Evolutionary conservation across 306 rosid genomes (phyloP), one percentile per base, ranked within the genome.

Genomic region (Acmispon strigosus): DNA sequence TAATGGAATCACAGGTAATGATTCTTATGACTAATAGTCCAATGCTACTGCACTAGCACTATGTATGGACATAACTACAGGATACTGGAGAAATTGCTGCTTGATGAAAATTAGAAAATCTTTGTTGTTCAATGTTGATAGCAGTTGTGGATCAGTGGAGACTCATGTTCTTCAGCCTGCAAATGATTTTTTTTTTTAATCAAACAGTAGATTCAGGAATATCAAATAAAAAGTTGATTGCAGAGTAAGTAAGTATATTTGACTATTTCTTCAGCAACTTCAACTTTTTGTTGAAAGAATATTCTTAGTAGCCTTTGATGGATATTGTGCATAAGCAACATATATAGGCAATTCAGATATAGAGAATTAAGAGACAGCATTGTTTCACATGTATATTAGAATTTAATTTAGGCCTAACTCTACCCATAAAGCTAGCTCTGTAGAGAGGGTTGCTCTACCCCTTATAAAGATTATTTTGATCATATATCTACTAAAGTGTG

Each of bases 111-210:
- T 63, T 32, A 62, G 54, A 58, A 57, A 66, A 75, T 47, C 29
- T 69, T 74, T 65, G 67, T 55, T 65, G 69, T 32, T 32, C 8
- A 5, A 5, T 32, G 37, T 66, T 12, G 69, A 64, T 47, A 52
- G 9, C 19, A 42, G 62, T 51, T 71, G 45, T 29, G n/a, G 42
- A 75, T 87, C 86, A 90, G 52, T 83, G 75, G 70, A 87, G 88
- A 67, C 70, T 90, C 80, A 88, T 15, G 81, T 84, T 83, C 81
- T 83, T 87, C 76, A 84, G 42, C 92, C 98, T 94, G 90, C 73
- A 81, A 65, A 42, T 13, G 17, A 9, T 6, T 2, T 2, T 2
- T 2, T 1, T 2, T 3, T 27, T 16, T 36, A 58, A 64, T 20
- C 1, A 4, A 19, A 62, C 19, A 66, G 72, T 29, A 71, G 66